Conservation (phyloP, 2,329 filamentous ascomycete genomes). For the Arthrobotrys iridis region DNA sequence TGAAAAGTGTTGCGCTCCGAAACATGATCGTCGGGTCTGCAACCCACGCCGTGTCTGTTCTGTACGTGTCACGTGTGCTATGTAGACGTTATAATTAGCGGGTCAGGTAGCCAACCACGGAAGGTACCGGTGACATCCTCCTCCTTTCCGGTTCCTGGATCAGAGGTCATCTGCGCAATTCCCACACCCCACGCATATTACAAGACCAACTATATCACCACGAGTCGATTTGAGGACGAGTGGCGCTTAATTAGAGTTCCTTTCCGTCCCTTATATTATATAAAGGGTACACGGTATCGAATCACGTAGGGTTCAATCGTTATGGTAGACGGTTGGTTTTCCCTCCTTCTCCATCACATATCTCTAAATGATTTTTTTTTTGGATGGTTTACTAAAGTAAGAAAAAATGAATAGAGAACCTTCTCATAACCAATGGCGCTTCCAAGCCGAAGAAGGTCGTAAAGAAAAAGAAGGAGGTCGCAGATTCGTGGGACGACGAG, state of each 20-base stretch:
- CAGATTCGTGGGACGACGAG: slow-evolving; percentile 83
- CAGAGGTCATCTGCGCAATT: neutral
- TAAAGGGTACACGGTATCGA: neutral
- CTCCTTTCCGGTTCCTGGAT: neutral
- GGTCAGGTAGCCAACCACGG: slow-evolving; percentile 2
- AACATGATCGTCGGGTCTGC: slow-evolving; percentile 32
- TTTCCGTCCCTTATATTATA: neutral
- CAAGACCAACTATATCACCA: neutral
- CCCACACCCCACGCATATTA: no score
- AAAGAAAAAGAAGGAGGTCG: slow-evolving; percentile 63
- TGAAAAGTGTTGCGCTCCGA: slow-evolving; percentile 41
- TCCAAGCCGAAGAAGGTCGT: slow-evolving; percentile 32
- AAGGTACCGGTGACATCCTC: slow-evolving; percentile 28
- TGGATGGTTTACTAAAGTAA: neutral
- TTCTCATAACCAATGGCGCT: slow-evolving; percentile 20
- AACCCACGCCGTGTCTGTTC: slow-evolving; percentile 12
- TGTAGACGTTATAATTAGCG: slow-evolving; percentile 12
- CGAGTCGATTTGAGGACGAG: neutral
- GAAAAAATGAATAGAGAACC: slow-evolving; percentile 27
- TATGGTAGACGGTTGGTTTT: slow-evolving; percentile 18
- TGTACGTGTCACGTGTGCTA: slow-evolving; percentile 18
- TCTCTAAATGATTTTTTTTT: neutral
- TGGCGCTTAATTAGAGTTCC: neutral
- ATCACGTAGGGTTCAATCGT: neutral
- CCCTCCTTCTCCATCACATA: neutral